Conservation (phyloP, 768 basidiomycete species). For the Ramaria sp. region DNA sequence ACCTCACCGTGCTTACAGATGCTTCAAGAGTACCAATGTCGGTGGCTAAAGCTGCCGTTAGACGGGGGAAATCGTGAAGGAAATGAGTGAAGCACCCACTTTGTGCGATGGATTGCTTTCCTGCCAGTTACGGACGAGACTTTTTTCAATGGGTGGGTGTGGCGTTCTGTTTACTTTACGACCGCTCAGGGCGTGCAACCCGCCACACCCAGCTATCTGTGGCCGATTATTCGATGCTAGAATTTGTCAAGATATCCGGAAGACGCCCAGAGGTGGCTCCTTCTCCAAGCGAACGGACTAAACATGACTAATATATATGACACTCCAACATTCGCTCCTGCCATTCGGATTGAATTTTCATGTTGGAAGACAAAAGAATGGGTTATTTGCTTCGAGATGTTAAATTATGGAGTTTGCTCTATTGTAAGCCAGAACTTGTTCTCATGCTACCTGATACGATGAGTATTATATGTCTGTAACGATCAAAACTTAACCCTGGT, state of each 20-base stretch:
- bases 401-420: too few species aligned
- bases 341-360: not conserved
- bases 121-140: slow-evolving; percentile 66
- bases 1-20: too few species aligned
- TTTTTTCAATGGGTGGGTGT: slow-evolving; percentile 58
- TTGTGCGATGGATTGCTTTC: slow-evolving; percentile 40
- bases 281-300: not conserved
- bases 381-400: too few species aligned
- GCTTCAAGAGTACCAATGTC: too few species aligned
- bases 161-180: not conserved
- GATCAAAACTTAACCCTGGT: too few species aligned
- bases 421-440: too few species aligned
- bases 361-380: too few species aligned
- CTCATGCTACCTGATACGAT: too few species aligned
- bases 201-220: slow-evolving; percentile 44
- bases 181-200: not conserved
- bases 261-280: slow-evolving; percentile 43
- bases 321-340: not conserved
- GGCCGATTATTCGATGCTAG: slow-evolving; percentile 63
- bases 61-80: slow-evolving; percentile 66
- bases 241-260: slow-evolving; percentile 55
- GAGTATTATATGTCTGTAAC: too few species aligned
- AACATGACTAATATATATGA: not conserved
- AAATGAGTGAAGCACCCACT: slow-evolving; percentile 54
- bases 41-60: slow-evolving; percentile 74